These are phyloP conservation scores for Stenogyne calaminthoides DNA, from an alignment of 305 asterid genomes.

Conservation along the genomic window DNA sequence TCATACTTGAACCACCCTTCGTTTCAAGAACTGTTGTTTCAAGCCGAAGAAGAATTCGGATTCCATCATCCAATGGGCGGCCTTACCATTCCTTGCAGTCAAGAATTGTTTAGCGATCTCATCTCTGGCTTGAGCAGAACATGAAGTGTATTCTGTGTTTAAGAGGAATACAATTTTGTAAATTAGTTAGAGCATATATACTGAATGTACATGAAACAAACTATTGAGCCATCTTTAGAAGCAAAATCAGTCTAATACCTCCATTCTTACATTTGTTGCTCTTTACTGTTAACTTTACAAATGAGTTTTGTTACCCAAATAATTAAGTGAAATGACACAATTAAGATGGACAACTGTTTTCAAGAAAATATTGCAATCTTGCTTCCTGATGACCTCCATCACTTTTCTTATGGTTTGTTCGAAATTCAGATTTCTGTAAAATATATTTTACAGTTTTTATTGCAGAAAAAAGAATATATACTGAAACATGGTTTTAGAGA, in stretches of 20 bases:
- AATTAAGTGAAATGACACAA: not conserved
- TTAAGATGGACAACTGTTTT: not conserved
- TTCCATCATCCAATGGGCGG: not conserved
- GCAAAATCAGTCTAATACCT: not conserved
- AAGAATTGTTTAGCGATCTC: not conserved
- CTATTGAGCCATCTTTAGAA: not conserved
- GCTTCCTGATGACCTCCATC: not conserved
- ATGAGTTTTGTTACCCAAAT: not conserved
- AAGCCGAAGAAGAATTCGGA: not conserved
- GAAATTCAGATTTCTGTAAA: not conserved
- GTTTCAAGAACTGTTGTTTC: not conserved
- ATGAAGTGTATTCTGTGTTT: not conserved
- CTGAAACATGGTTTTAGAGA: not conserved
- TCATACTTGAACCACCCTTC: not conserved
- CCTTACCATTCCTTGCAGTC: not conserved
- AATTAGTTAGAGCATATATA: conserved; percentile 9
- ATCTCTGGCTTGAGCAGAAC: not conserved
- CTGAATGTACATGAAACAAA: not conserved
- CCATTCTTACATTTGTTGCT: not conserved
- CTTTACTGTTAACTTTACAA: not conserved
- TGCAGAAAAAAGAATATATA: not conserved
- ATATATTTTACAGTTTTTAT: not conserved
- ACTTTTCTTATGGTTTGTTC: not conserved
- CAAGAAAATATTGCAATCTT: not conserved
- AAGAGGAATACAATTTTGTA: not conserved